Evolutionary conservation across 2,329 filamentous ascomycete genomes (phyloP), one percentile per base, ranked within the genome.

Genomic region (Pseudocercospora cruenta): DNA sequence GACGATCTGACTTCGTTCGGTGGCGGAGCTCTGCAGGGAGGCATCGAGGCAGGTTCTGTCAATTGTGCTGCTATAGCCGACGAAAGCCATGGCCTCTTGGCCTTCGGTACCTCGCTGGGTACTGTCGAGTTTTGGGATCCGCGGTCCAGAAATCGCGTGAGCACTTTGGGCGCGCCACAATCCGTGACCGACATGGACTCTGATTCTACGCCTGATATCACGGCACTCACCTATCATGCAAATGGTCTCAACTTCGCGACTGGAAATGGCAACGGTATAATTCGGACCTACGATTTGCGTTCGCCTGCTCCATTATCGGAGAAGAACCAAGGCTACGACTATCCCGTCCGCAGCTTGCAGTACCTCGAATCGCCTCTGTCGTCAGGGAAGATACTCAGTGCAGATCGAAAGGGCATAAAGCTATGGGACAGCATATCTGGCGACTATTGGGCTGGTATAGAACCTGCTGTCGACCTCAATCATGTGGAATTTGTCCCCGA

Each of bases 61-160:
- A 97, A 98, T 76, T 90, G 90, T 7, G 94, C 89, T 12, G 90
- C 94, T 2, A 88, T 97, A 67, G 95, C 95, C 2, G 92, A 97
- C 76, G 87, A 90, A 47, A 94, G 91, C 57, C 95, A 99, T 78
- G 95, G 95, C 64, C 84, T 99, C 4, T 85, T 94, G 36, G 94
- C 94, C 0, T 99, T 99, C 74, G 95, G 96, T 60, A 99, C 95
- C 0, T 94, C 93, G 2, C 83, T 95, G 64, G 94, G 95, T n/a
- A 97, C 94, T 0, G 92, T 98, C 26, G 95, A 99, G 77, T 94
- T 98, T 75, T 99, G 94, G 92, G 95, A 99, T 77, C 87, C 94
- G 0, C 87, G 95, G 66, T 93, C 91, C 31, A 90, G 93, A 76
- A 90, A 90, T 62, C 86, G 93, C 64, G 91, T 94, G 10, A 94